Evolutionary conservation across 345 rosid genomes (phyloP).

Genomic region (Linum tenue): DNA sequence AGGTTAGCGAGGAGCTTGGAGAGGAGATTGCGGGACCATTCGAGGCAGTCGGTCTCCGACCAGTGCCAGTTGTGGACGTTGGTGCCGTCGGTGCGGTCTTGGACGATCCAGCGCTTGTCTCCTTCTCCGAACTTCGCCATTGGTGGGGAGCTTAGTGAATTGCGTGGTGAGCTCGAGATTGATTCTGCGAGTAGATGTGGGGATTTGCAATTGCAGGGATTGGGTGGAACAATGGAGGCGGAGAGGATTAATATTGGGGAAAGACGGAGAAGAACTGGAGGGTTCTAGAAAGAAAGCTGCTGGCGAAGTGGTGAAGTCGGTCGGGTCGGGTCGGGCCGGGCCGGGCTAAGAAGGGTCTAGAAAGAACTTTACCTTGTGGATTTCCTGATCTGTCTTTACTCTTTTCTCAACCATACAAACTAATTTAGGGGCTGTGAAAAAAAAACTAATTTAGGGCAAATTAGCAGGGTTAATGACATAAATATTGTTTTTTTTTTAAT

Average conservation of each 20-base stretch:
- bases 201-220: background rate
- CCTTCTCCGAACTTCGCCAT: slow-evolving; percentile 98
- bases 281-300: background rate
- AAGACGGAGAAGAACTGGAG: background rate
- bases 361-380: no score
- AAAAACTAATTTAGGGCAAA: no score
- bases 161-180: background rate
- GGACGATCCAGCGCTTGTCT: slow-evolving; percentile 97
- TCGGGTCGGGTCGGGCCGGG: background rate
- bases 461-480: no score
- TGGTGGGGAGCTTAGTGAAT: background rate
- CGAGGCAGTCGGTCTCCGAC: slow-evolving; percentile 88
- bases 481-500: no score
- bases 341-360: no score
- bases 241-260: background rate
- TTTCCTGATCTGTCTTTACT: no score
- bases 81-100: slow-evolving; percentile 90
- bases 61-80: slow-evolving; percentile 99
- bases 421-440: no score
- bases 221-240: background rate
- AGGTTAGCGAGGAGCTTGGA: slow-evolving; percentile 40
- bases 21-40: slow-evolving; percentile 68
- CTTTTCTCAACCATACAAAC: no score
- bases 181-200: background rate
- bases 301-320: background rate